Percentiles rank a stretch among this genome's conserved stretches.
Conservation (phyloP, 805 yeast species). For the Barnettozyma sp. region DNA sequence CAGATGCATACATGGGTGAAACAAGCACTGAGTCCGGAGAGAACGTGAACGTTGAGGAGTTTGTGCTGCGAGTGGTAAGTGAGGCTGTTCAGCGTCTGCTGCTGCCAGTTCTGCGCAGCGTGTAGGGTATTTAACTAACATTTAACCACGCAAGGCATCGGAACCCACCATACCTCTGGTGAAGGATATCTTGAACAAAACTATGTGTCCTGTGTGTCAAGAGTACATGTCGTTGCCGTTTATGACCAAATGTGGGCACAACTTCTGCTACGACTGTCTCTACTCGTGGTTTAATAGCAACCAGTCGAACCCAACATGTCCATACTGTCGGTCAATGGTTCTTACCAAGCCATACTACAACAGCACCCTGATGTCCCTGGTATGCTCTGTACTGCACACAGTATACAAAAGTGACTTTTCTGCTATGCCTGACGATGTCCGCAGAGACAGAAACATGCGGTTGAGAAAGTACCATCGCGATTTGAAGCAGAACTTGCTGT, state of each 20-base stretch:
- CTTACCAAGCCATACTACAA: conserved; percentile 47
- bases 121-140: too few relatives aligned
- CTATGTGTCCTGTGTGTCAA: conserved; percentile 57
- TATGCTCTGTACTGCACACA: background rate
- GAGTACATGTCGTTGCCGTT: conserved; percentile 64
- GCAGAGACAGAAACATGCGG: conserved; percentile 23
- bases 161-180: conserved; percentile 10
- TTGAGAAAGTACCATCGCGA: conserved; percentile 36
- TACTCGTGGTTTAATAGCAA: conserved; percentile 51
- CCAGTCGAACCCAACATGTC: conserved; percentile 47
- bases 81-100: too few relatives aligned
- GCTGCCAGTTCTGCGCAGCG: too few relatives aligned
- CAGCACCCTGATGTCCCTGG: background rate
- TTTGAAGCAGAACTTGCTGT: conserved; percentile 31
- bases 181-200: conserved; percentile 23
- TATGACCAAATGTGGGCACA: conserved; percentile 62
- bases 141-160: conserved; percentile 12
- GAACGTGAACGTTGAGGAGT: background rate
- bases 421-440: conserved; percentile 5
- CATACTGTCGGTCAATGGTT: conserved; percentile 52
- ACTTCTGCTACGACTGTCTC: conserved; percentile 65
- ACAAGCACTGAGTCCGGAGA: too few relatives aligned
- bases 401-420: background rate
- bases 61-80: background rate
- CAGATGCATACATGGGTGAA: too few relatives aligned